Conservation (phyloP, 2,329 filamentous ascomycete species). For the Colletotrichum viniferum region DNA sequence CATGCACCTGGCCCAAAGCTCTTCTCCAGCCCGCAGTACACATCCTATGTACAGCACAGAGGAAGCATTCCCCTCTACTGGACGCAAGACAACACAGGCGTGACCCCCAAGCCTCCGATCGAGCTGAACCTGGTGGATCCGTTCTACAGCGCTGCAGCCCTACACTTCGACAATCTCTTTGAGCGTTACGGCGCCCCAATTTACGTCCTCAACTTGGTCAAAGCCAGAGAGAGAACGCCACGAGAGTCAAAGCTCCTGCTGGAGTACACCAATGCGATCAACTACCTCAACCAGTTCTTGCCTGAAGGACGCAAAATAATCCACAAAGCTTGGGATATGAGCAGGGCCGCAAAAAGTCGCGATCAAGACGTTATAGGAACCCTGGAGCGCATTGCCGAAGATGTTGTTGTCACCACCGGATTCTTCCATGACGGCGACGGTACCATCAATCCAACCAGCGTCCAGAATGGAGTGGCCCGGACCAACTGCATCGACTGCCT, state of each 20-base stretch:
- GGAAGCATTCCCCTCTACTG: slow-evolving; percentile 97
- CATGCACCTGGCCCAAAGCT: slow-evolving; percentile 86
- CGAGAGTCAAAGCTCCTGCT: slow-evolving; percentile 88
- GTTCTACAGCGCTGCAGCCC: slow-evolving; percentile 89
- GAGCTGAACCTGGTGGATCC: slow-evolving; percentile 95
- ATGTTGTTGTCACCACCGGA: slow-evolving; percentile 82
- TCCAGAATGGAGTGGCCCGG: slow-evolving; percentile 90
- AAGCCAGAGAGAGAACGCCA: slow-evolving; percentile 84
- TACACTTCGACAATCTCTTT: slow-evolving; percentile 96
- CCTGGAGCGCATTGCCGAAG: slow-evolving; percentile 86
- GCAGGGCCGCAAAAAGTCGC: slow-evolving; percentile 86
- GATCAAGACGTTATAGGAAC: slow-evolving; percentile 95
- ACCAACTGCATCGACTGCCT: slow-evolving; percentile 99
- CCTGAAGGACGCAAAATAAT: slow-evolving; percentile 84
- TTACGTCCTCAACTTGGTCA: slow-evolving; percentile 90
- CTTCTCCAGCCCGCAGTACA: slow-evolving; percentile 89
- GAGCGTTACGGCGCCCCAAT: slow-evolving; percentile 90
- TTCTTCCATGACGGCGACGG: slow-evolving; percentile 94
- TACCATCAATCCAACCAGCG: slow-evolving; percentile 64
- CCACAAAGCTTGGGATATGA: slow-evolving; percentile 98
- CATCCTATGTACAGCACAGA: slow-evolving; percentile 94
- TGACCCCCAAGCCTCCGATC: slow-evolving; percentile 95
- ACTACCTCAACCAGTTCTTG: slow-evolving; percentile 93
- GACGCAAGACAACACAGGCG: slow-evolving; percentile 95
- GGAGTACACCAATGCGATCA: slow-evolving; percentile 86